These are phyloP conservation scores for Colletotrichum paranaense DNA, from an alignment of 2,329 filamentous ascomycete species.

Conservation along the genomic window DNA sequence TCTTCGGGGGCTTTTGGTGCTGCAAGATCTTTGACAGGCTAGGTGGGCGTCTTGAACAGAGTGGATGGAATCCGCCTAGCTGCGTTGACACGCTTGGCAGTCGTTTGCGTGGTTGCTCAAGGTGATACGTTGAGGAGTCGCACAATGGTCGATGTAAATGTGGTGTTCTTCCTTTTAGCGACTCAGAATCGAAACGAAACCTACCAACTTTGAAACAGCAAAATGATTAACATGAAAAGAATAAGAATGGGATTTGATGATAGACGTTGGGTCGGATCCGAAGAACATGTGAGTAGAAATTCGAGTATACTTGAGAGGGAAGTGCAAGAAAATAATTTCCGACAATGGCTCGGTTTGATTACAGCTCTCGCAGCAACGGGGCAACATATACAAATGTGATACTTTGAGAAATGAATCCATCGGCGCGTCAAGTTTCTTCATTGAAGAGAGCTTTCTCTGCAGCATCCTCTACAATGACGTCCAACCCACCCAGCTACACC, in stretches of 20 bases:
- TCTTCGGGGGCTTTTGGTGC: conserved; percentile 5
- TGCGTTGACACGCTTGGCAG: not conserved
- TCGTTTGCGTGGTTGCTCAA: not conserved
- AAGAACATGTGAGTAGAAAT: not conserved
- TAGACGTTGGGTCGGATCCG: not conserved
- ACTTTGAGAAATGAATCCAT: not conserved
- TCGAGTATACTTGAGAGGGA: too few species aligned
- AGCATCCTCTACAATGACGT: too few species aligned
- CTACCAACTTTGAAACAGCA: not conserved
- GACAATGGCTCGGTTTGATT: not conserved
- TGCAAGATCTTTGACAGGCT: not conserved
- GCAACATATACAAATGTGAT: not conserved
- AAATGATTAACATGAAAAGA: not conserved
- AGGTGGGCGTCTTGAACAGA: too few species aligned
- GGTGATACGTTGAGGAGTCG: not conserved
- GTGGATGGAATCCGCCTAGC: too few species aligned
- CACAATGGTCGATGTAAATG: not conserved
- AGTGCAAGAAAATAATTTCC: not conserved
- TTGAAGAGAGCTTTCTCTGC: not conserved
- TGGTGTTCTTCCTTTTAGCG: not conserved
- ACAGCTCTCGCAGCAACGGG: not conserved
- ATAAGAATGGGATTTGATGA: not conserved
- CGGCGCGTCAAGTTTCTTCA: not conserved
- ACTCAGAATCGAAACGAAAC: not conserved
- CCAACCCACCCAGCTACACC: not conserved